phyloP scores from a whole-genome alignment of 2,329 filamentous ascomycete genomes.

The Neofusicoccum umdonicola region DNA sequence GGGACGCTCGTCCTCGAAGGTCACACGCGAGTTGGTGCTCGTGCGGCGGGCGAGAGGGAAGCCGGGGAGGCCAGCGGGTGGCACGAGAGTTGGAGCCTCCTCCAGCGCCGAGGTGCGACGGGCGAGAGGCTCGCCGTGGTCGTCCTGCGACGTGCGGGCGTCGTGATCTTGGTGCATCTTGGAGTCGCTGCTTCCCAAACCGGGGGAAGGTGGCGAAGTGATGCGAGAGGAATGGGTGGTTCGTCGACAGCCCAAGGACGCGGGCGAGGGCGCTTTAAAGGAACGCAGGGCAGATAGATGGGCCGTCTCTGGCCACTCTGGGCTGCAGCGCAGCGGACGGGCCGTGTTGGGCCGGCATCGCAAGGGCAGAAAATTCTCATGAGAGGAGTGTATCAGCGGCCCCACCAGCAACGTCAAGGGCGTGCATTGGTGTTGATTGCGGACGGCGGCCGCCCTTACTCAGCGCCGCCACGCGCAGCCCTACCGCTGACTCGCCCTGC shows the following conservation, averaged over 20 bases:
- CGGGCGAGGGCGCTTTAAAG: not conserved
- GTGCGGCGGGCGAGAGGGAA: constrained; percentile 11
- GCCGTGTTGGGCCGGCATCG: not conserved
- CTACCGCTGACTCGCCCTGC: not conserved
- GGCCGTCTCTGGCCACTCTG: not conserved
- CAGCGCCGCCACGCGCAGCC: not conserved
- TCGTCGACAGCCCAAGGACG: too few relatives aligned
- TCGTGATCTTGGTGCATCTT: constrained; percentile 10
- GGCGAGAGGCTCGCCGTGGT: constrained; percentile 15
- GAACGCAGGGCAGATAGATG: not conserved
- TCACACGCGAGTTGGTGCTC: constrained; percentile 13
- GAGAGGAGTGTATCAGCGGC: constrained; percentile 10
- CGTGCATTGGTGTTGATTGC: constrained; percentile 6
- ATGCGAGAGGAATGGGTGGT: not conserved
- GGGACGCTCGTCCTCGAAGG: not conserved
- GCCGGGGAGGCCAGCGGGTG: constrained; percentile 12
- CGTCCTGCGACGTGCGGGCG: not conserved
- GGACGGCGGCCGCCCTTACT: not conserved
- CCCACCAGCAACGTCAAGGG: constrained; percentile 15
- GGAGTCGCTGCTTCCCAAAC: not conserved
- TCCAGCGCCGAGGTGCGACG: constrained; percentile 17
- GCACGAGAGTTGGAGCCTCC: constrained; percentile 12
- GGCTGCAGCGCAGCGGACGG: not conserved
- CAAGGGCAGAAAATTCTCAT: not conserved
- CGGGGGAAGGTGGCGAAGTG: not conserved